Conservation (phyloP, 441 rosid genomes). For the Gossypium armourianum region DNA sequence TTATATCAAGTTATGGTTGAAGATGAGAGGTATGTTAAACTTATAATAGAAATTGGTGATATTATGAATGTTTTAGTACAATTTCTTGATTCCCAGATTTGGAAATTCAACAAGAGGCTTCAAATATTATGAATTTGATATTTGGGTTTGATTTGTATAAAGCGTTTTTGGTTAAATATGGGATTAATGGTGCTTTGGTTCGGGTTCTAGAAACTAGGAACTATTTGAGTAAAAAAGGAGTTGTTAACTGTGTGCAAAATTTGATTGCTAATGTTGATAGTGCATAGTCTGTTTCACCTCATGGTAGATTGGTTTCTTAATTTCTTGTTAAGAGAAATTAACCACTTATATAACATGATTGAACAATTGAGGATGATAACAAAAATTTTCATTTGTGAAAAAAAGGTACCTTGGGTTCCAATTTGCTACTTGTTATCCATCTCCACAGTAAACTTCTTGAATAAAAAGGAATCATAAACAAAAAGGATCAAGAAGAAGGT, state of each 20-base stretch:
- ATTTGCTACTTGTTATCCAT: constrained; percentile 48
- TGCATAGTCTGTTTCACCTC: constrained; percentile 93
- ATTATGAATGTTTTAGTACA: constrained; percentile 35
- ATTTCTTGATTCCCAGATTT: constrained; percentile 47
- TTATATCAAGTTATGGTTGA: constrained; percentile 41
- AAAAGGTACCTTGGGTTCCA: constrained; percentile 36
- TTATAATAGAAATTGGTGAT: constrained; percentile 39
- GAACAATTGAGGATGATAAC: neutral
- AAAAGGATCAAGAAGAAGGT: constrained; percentile 8
- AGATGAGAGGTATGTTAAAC: constrained; percentile 46
- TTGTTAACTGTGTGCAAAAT: constrained; percentile 49
- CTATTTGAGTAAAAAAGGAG: constrained; percentile 38
- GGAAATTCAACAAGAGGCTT: constrained; percentile 50
- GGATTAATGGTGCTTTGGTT: constrained; percentile 56
- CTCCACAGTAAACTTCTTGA: constrained; percentile 70
- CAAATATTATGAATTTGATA: constrained; percentile 39
- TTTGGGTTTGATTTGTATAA: constrained; percentile 47
- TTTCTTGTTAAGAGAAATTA: constrained; percentile 29
- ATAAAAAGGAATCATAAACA: constrained; percentile 16
- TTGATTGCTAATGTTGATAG: constrained; percentile 69
- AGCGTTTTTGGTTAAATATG: constrained; percentile 41
- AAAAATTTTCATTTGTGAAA: neutral
- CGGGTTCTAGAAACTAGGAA: constrained; percentile 53
- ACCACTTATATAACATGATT: neutral
- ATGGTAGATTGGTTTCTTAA: constrained; percentile 40